Conservation (phyloP, 345 rosid genomes). For the Orychophragmus violaceus region DNA sequence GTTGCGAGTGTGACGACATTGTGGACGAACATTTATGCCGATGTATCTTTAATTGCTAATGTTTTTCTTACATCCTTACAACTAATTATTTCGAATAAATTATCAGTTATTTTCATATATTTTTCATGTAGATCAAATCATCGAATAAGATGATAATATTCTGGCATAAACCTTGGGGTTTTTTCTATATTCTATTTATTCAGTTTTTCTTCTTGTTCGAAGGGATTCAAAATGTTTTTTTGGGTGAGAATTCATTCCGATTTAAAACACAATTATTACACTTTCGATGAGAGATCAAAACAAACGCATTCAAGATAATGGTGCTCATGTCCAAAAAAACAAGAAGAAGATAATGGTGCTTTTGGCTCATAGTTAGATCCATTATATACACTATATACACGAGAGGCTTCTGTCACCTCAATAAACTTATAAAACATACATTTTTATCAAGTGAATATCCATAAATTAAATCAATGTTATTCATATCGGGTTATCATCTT, state of each 20-base stretch:
- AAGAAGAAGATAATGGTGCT: too few species aligned
- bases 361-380: too few species aligned
- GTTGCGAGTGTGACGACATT: constrained; percentile 3
- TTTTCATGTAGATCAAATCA: background rate
- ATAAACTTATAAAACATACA: too few species aligned
- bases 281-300: background rate
- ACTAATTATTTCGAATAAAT: background rate
- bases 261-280: background rate
- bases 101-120: background rate
- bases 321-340: too few species aligned
- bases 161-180: background rate
- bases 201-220: background rate
- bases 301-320: background rate
- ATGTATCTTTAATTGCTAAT: background rate
- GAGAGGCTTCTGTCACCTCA: too few species aligned
- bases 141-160: background rate
- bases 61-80: background rate
- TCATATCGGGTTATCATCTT: too few species aligned
- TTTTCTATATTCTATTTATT: background rate
- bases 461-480: too few species aligned
- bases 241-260: background rate
- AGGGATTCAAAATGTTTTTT: too few species aligned
- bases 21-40: background rate
- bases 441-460: too few species aligned
- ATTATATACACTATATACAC: too few species aligned